phyloP scores from a whole-genome alignment of 108 stramenopile genomes.

The Cyclotella distinguenda region DNA sequence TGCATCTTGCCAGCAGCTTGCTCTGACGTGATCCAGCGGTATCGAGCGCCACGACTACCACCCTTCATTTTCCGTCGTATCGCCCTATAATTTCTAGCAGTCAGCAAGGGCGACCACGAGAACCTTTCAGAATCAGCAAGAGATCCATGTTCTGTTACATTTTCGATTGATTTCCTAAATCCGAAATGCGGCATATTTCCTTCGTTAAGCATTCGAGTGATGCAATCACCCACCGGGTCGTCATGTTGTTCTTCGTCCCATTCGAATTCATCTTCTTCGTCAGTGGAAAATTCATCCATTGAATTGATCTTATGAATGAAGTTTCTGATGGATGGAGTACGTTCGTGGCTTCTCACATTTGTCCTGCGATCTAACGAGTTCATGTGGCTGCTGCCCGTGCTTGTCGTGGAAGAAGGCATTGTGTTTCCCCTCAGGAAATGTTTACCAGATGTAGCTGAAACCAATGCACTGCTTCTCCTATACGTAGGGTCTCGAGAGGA shows the following conservation, averaged over 20 bases:
- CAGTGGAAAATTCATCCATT: no score
- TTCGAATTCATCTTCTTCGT: slow-evolving; percentile 7
- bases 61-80: background rate
- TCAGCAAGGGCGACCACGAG: slow-evolving; percentile 25
- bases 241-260: slow-evolving; percentile 8
- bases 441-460: no score
- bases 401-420: no score
- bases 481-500: no score
- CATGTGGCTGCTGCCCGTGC: no score
- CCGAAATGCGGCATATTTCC: slow-evolving; percentile 42
- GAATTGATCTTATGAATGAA: no score
- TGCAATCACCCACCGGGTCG: slow-evolving; percentile 37
- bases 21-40: background rate
- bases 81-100: slow-evolving; percentile 9
- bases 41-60: background rate
- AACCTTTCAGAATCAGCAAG: no score
- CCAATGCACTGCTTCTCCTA: no score
- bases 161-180: background rate
- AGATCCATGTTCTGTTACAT: background rate
- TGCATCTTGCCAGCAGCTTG: background rate
- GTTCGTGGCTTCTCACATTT: no score
- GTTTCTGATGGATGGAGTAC: no score
- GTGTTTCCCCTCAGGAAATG: no score
- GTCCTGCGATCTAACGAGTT: no score
- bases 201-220: slow-evolving; percentile 33